Evolutionary conservation across 1,284 basidiomycete genomes (phyloP).

Genomic region (Entoloma clypeatum): DNA sequence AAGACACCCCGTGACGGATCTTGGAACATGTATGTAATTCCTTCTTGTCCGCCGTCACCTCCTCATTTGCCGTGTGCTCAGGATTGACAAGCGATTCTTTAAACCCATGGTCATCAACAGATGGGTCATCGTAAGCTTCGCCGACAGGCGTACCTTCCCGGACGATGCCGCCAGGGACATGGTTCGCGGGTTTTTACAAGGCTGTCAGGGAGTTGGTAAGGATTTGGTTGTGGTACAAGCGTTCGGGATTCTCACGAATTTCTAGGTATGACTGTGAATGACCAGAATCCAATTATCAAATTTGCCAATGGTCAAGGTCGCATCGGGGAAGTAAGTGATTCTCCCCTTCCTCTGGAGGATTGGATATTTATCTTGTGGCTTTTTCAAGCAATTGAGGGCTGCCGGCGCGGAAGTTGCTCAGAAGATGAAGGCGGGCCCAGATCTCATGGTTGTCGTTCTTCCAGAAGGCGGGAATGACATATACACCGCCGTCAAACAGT

Average conservation of each 20-base stretch:
- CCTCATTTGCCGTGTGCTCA: conserved; percentile 21
- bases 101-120: conserved; percentile 43
- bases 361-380: not conserved
- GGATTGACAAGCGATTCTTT: conserved; percentile 63
- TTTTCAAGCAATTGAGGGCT: conserved; percentile 40
- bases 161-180: conserved; percentile 39
- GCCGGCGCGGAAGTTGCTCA: conserved; percentile 42
- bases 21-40: conserved; percentile 60
- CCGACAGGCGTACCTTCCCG: conserved; percentile 47
- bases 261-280: conserved; percentile 28
- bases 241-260: not conserved
- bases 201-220: conserved; percentile 53
- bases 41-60: not conserved
- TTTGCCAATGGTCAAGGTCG: conserved; percentile 29
- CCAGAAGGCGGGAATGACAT: conserved; percentile 66
- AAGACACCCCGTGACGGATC: conserved; percentile 58
- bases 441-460: conserved; percentile 58
- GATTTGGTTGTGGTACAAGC: conserved; percentile 9
- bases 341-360: not conserved
- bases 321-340: conserved; percentile 33
- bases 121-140: conserved; percentile 62
- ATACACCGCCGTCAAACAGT: conserved; percentile 70
- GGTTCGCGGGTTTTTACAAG: conserved; percentile 40
- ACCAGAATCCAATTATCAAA: conserved; percentile 26
- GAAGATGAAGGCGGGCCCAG: conserved; percentile 39